Conservation (phyloP, 1,284 basidiomycete genomes). For the Malassezia sp. region DNA sequence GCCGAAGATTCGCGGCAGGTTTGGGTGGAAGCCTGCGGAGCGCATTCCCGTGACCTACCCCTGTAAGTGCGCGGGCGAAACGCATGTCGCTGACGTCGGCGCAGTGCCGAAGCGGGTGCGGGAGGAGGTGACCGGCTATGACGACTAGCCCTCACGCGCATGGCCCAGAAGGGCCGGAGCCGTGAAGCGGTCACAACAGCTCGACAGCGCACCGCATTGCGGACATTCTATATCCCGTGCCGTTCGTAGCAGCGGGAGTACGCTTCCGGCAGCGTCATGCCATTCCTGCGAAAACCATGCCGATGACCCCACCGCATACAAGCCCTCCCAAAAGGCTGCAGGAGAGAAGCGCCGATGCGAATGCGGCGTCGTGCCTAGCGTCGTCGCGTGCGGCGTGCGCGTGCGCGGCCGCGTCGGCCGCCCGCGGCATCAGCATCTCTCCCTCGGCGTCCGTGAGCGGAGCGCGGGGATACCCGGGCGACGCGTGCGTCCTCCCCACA, state of each 20-base stretch:
- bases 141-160: no score
- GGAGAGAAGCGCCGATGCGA: conserved; percentile 16
- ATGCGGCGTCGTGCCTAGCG: conserved; percentile 5
- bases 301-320: conserved; percentile 13
- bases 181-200: no score
- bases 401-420: not conserved
- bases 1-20: conserved; percentile 63
- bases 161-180: no score
- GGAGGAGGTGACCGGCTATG: conserved; percentile 31
- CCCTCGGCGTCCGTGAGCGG: not conserved
- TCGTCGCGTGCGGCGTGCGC: not conserved
- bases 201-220: not conserved
- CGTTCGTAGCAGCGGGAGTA: not conserved
- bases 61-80: conserved; percentile 53
- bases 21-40: conserved; percentile 64
- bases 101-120: conserved; percentile 36
- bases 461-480: no score
- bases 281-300: conserved; percentile 13
- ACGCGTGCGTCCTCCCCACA: not conserved
- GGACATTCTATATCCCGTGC: not conserved
- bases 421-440: not conserved
- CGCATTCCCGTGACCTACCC: conserved; percentile 73
- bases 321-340: conserved; percentile 25
- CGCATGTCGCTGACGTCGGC: not conserved
- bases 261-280: not conserved